Evolutionary conservation across 2,329 filamentous ascomycete species (phyloP), one percentile per base, ranked within the genome.

Genomic region (Aureobasidium sp.): DNA sequence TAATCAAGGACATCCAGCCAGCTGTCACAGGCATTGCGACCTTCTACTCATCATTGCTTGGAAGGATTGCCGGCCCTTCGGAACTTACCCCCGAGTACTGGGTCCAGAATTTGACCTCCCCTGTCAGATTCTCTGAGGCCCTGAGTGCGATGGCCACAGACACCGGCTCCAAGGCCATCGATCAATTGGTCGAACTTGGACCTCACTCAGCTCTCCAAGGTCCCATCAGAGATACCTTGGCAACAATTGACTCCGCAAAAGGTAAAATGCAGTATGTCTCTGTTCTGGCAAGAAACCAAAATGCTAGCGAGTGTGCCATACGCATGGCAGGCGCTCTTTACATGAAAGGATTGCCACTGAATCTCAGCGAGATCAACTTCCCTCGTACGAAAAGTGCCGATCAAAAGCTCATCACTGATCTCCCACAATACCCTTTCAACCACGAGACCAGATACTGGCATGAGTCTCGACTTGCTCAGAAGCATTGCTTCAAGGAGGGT

Each of bases 51-150:
- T 57, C 56, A 6, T 17, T 61, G 3, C 25, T 25, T 17, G 59
- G 59, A 21, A 16, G 44, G 4, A 24, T 24, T 22, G 42, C 24
- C 17, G 54, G 7, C 19, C 35, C 14, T 47, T 32, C 14, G 48
- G 49, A 19, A 58, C 32, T 70, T 17, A 37, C 10, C 2, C 61
- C 54, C 4, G 39, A 42, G 0, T 77, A 77, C 59, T 78, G 74
- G 75, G 61, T 55, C 1, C 64, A 71, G 24, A 78, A 78, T 57
- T 70, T 77, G 70, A 58, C 64, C 1, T 62, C 66, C 8, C 64
- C 74, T 1, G 74, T 77, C 0, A 57, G 71, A 0, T 77, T 78
- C 56, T 62, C 63, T 3, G 66, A 74, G 38, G 74, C 74, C 1
- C 37, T 76, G 4, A 29, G 34, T 14, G 25, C 47, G 2, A 39